phyloP scores from a whole-genome alignment of 257 asterid genomes.

The Forsythia suspensa region DNA sequence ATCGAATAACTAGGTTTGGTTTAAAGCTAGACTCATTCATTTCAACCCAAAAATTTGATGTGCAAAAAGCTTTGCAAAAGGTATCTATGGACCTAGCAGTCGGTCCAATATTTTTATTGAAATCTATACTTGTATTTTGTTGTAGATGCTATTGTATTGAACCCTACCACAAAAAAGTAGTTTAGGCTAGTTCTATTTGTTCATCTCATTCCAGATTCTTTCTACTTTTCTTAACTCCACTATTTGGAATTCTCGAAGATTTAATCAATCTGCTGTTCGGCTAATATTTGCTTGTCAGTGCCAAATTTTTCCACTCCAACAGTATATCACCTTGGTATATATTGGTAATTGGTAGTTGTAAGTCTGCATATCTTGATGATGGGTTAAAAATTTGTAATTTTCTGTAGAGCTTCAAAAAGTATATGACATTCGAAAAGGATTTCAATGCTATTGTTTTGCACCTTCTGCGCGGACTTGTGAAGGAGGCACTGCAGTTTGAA shows the following conservation, averaged over 20 bases:
- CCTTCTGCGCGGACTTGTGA: constrained; percentile 82
- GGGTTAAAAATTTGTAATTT: neutral
- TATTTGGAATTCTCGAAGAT: neutral
- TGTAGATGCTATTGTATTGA: neutral
- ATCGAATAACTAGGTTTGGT: neutral
- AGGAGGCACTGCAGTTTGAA: constrained; percentile 50
- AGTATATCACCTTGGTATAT: neutral
- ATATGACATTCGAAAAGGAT: constrained; percentile 87
- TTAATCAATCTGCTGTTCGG: neutral
- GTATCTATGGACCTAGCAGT: constrained; percentile 31
- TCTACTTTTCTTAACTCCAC: neutral
- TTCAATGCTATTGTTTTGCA: constrained; percentile 74
- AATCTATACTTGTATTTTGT: neutral
- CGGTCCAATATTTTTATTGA: neutral
- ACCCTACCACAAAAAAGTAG: neutral
- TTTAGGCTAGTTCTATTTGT: no score
- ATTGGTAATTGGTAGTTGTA: neutral
- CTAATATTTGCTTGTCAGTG: neutral
- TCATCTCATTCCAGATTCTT: neutral
- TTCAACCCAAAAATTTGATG: constrained; percentile 93
- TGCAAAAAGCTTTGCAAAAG: constrained; percentile 94
- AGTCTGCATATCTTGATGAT: neutral
- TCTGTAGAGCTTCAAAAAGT: constrained; percentile 81
- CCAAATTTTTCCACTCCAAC: neutral
- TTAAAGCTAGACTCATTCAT: constrained; percentile 72